phyloP scores from a whole-genome alignment of 1,139 yeast species.

The Candida gigantensis region DNA sequence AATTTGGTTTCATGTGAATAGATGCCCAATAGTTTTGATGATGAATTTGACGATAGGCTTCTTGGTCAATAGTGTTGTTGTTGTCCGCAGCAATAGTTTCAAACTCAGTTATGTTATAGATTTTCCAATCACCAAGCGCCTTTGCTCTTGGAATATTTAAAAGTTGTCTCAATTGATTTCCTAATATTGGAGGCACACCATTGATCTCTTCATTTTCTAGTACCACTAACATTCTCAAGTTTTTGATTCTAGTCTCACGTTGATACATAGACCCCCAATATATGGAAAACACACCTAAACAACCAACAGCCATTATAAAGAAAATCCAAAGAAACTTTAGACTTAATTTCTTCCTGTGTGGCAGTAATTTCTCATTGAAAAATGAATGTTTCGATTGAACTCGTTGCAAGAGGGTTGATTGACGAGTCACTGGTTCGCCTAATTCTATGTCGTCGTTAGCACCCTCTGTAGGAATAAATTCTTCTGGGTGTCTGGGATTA shows the following conservation, averaged over 20 bases:
- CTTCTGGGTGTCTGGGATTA: background rate
- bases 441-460: background rate
- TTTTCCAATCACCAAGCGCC: constrained; percentile 44
- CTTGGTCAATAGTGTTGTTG: constrained; percentile 31
- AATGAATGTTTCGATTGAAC: constrained; percentile 16
- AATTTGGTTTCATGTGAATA: constrained; percentile 40
- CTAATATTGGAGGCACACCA: constrained; percentile 20
- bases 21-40: constrained; percentile 49
- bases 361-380: background rate
- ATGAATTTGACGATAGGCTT: constrained; percentile 37
- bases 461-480: background rate
- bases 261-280: constrained; percentile 36
- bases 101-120: constrained; percentile 31
- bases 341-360: background rate
- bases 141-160: constrained; percentile 22
- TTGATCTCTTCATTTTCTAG: constrained; percentile 27
- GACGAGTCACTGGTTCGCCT: constrained; percentile 13
- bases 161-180: constrained; percentile 19
- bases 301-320: constrained; percentile 26
- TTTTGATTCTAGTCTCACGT: constrained; percentile 20
- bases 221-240: constrained; percentile 27
- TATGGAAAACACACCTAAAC: constrained; percentile 35
- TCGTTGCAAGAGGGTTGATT: constrained; percentile 18
- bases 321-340: constrained; percentile 15
- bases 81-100: constrained; percentile 30